Percentiles rank a stretch among this genome's conserved stretches.
Conservation (phyloP, 257 asterid genomes). For the Ocimum tenuiflorum region DNA sequence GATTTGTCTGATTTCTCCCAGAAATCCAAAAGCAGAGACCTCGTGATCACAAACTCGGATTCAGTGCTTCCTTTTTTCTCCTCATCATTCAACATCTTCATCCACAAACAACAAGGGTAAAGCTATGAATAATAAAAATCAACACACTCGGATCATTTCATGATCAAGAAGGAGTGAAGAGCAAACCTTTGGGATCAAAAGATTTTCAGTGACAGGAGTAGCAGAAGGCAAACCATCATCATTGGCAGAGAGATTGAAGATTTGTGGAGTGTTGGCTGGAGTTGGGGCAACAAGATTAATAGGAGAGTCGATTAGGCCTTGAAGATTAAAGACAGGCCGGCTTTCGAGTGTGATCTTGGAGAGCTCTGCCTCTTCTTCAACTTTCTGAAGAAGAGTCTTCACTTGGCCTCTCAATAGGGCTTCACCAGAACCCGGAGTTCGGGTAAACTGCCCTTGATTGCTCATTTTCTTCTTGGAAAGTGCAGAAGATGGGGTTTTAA, state of each 20-base stretch:
- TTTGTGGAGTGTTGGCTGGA: constrained; percentile 80
- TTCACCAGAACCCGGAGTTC: constrained; percentile 88
- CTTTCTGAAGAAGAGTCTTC: constrained; percentile 75
- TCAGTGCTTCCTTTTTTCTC: constrained; percentile 32
- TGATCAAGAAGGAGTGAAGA: not conserved
- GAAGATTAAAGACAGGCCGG: constrained; percentile 39
- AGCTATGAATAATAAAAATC: not conserved
- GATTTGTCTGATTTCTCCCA: constrained; percentile 49
- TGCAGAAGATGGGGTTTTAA: constrained; percentile 75
- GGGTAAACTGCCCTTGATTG: constrained; percentile 4
- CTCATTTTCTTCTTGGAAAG: constrained; percentile 51
- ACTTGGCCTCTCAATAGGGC: constrained; percentile 89
- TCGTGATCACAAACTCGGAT: constrained; percentile 43
- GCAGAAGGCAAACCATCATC: constrained; percentile 18
- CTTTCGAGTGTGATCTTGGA: constrained; percentile 39
- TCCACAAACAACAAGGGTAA: not conserved
- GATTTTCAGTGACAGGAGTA: constrained; percentile 32
- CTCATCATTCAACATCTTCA: constrained; percentile 35
- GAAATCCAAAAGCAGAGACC: constrained; percentile 73
- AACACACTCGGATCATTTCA: no score
- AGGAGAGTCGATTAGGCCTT: constrained; percentile 51
- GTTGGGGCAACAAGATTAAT: constrained; percentile 62
- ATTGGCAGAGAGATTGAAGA: constrained; percentile 27
- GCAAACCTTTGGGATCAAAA: constrained; percentile 49
- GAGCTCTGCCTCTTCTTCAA: constrained; percentile 75